phyloP scores from a whole-genome alignment of 768 basidiomycete genomes.

The Lactarius akahatsu region DNA sequence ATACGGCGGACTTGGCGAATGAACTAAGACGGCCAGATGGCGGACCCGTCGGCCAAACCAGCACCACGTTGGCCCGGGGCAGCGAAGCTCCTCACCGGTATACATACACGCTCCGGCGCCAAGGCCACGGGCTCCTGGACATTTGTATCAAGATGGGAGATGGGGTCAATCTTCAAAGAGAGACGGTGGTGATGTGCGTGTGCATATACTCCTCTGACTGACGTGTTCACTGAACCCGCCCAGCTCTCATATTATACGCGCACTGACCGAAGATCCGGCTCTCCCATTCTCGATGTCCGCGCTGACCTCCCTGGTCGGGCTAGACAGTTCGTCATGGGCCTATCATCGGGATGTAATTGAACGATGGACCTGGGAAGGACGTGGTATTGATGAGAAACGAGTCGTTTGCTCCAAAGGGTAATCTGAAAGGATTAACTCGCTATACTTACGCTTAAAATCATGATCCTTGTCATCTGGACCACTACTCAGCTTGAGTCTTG shows the following conservation, averaged over 20 bases:
- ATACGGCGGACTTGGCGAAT: conserved; percentile 34
- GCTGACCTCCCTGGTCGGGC: conserved; percentile 40
- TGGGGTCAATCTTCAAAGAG: conserved; percentile 43
- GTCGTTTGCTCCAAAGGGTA: not conserved
- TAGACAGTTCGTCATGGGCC: conserved; percentile 44
- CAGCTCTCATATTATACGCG: conserved; percentile 47
- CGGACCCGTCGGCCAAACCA: not conserved
- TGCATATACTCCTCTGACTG: not conserved
- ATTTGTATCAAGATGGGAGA: conserved; percentile 43
- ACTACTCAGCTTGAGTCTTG: not conserved
- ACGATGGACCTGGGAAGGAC: conserved; percentile 25
- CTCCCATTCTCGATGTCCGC: conserved; percentile 40
- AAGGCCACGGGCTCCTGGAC: conserved; percentile 36
- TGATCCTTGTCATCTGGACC: not conserved
- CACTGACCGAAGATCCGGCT: conserved; percentile 41
- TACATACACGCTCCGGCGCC: conserved; percentile 48
- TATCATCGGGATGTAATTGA: conserved; percentile 43
- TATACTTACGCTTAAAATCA: not conserved
- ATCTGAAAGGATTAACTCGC: not conserved
- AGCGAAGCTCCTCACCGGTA: conserved; percentile 35
- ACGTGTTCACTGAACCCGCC: not conserved
- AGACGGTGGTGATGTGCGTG: conserved; percentile 49
- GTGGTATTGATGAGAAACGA: conserved; percentile 8
- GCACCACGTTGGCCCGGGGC: not conserved
- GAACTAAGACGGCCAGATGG: conserved; percentile 10